Evolutionary conservation across 805 yeast genomes (phyloP), one percentile per base, ranked within the genome.

Genomic region (Spathaspora gorwiae): DNA sequence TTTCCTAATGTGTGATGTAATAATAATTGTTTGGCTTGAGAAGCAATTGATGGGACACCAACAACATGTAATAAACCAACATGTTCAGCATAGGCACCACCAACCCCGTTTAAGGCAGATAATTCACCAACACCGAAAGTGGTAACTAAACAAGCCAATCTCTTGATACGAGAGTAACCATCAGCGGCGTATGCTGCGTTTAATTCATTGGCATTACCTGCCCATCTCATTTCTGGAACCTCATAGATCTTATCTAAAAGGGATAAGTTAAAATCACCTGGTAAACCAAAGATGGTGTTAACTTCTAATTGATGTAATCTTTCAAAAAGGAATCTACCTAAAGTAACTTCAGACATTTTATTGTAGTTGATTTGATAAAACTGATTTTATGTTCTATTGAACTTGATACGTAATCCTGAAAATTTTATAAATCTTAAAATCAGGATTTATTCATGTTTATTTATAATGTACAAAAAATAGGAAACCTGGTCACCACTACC

Each of bases 121-220:
- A 87, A 75, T 66, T 87, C 96, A 64, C 96, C 96, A 46, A 87
- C 96, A 68, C 96, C 96, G 63, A 87, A 87, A 42, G 96, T 87
- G 63, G 95, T 87, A 59, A 87, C 75, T 42, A 87, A 54, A 55
- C 86, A 83, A 50, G 85, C 78, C 61, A 87, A 68, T 48, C 90
- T 84, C 68, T 85, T 87, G 57, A 87, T 74, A 64, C 96, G 73
- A 44, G 92, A 82, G 71, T 87, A 87, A 52, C 95, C 96, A 66
- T 87, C 96, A 39, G 94, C 90, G 43, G 95, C 86, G 56, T 84
- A 85, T 36, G 94, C 87, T 38, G 95, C 94, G 65, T 88, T 88
- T 70, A 87, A 76, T 72, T 87, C 95, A 68, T 88, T 87, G 62
- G 94, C 87, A 65, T 87, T 87, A 59, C 95, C 96, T 42, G 87